A percentile compares a stretch with the other conserved stretches of the same genome.
These are phyloP conservation scores for Bullera alba DNA, from an alignment of 768 basidiomycete species.

Conservation along the genomic window DNA sequence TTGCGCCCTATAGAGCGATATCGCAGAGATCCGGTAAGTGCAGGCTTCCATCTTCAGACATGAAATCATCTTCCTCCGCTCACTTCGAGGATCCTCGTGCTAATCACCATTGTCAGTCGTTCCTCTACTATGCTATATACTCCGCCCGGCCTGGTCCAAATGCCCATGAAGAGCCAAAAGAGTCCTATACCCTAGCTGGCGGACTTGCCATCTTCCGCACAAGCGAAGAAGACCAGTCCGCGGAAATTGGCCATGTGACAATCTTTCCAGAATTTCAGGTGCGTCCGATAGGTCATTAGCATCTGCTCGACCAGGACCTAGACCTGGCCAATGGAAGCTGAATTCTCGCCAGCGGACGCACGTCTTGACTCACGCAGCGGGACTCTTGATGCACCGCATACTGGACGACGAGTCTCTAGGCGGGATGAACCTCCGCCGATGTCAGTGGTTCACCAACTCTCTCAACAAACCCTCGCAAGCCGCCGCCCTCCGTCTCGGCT, in stretches of 20 bases:
- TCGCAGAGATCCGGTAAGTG: slow-evolving; percentile 9
- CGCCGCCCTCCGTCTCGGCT: slow-evolving; percentile 33
- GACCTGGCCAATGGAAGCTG: too few relatives aligned
- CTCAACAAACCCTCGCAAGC: slow-evolving; percentile 24
- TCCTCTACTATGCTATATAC: slow-evolving; percentile 10
- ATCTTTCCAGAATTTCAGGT: neutral
- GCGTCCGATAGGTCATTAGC: too few relatives aligned
- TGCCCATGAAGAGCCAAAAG: neutral
- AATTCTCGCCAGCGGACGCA: slow-evolving; percentile 42
- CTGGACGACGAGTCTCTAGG: slow-evolving; percentile 19
- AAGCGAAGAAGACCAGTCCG: slow-evolving; percentile 12
- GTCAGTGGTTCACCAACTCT: slow-evolving; percentile 38
- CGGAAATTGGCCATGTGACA: slow-evolving; percentile 14
- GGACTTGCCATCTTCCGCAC: slow-evolving; percentile 21
- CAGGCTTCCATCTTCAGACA: neutral
- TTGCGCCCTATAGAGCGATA: slow-evolving; percentile 10
- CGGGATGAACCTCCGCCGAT: slow-evolving; percentile 30
- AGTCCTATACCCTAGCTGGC: slow-evolving; percentile 15
- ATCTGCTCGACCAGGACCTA: too few relatives aligned
- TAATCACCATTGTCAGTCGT: slow-evolving; percentile 1
- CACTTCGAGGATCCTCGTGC: neutral
- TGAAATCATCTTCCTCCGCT: neutral
- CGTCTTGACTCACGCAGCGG: slow-evolving; percentile 37
- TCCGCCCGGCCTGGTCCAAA: slow-evolving; percentile 14
- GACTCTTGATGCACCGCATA: slow-evolving; percentile 30